Conservation (phyloP, 805 yeast genomes). For the Zygoascus tannicola region DNA sequence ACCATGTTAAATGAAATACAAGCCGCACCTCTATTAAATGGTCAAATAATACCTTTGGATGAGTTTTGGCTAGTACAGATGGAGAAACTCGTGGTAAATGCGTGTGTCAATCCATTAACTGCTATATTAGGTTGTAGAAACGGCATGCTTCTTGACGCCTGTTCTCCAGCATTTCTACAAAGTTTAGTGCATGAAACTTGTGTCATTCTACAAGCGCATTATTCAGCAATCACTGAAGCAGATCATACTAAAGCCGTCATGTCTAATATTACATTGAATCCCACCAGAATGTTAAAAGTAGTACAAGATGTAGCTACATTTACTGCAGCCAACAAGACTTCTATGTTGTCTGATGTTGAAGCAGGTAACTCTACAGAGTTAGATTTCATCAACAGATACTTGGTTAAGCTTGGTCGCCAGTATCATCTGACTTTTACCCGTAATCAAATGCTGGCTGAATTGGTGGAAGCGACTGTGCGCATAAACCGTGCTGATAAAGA, state of each 20-base stretch:
- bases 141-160: conserved; percentile 50
- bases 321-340: conserved; percentile 53
- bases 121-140: conserved; percentile 69
- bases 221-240: conserved; percentile 13
- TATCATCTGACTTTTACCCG: conserved; percentile 35
- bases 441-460: conserved; percentile 37
- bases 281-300: conserved; percentile 28
- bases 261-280: conserved; percentile 9
- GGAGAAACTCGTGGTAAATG: conserved; percentile 69
- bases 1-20: not conserved
- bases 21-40: conserved; percentile 9
- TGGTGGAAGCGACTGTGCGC: conserved; percentile 32
- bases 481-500: not conserved
- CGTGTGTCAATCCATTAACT: conserved; percentile 77
- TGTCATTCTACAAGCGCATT: conserved; percentile 31
- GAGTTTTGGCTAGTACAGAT: conserved; percentile 52
- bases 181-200: conserved; percentile 40
- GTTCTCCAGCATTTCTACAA: conserved; percentile 30
- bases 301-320: conserved; percentile 34
- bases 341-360: conserved; percentile 62
- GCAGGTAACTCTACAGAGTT: conserved; percentile 59
- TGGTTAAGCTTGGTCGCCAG: conserved; percentile 45
- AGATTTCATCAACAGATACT: conserved; percentile 74
- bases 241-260: not conserved
- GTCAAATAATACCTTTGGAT: conserved; percentile 26